These are phyloP conservation scores for Saccharomycopsis selenospora DNA, from an alignment of 805 yeast genomes.

Conservation along the genomic window DNA sequence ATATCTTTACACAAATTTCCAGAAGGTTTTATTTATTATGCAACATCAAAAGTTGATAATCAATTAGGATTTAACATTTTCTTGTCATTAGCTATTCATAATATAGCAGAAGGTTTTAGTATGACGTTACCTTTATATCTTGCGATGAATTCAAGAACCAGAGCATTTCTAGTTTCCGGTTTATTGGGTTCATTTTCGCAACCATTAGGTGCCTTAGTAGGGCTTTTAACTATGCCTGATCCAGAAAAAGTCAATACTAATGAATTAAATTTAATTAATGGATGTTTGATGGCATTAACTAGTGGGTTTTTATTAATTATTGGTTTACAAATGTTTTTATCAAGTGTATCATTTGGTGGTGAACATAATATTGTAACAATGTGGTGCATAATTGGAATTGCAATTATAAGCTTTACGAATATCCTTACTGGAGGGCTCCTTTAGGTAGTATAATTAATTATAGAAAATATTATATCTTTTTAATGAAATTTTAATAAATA, in stretches of 20 bases:
- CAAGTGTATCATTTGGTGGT: slow-evolving; percentile 76
- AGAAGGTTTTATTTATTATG: slow-evolving; percentile 86
- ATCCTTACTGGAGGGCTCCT: slow-evolving; percentile 26
- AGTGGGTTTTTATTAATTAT: slow-evolving; percentile 81
- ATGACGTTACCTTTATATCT: slow-evolving; percentile 87
- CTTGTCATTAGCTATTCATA: slow-evolving; percentile 79
- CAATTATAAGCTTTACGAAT: slow-evolving; percentile 44
- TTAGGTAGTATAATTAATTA: no score
- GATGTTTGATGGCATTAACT: slow-evolving; percentile 61
- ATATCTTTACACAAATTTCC: slow-evolving; percentile 87
- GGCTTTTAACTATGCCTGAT: slow-evolving; percentile 42
- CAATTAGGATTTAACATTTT: slow-evolving; percentile 73
- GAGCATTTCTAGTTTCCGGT: slow-evolving; percentile 61
- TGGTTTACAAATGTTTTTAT: slow-evolving; percentile 78
- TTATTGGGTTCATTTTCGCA: slow-evolving; percentile 78
- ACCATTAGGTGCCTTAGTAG: slow-evolving; percentile 81
- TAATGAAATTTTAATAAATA: no score
- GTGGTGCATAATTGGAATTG: slow-evolving; percentile 57
- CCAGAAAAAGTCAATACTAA: slow-evolving; percentile 31
- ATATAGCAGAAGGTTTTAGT: slow-evolving; percentile 88
- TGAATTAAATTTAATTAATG: slow-evolving; percentile 42
- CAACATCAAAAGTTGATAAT: slow-evolving; percentile 58
- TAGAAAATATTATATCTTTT: no score
- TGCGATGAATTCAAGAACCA: slow-evolving; percentile 52
- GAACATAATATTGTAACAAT: slow-evolving; percentile 44